Evolutionary conservation across 768 basidiomycete species (phyloP), one percentile per base, ranked within the genome.

Genomic region (Amanita rimosa): DNA sequence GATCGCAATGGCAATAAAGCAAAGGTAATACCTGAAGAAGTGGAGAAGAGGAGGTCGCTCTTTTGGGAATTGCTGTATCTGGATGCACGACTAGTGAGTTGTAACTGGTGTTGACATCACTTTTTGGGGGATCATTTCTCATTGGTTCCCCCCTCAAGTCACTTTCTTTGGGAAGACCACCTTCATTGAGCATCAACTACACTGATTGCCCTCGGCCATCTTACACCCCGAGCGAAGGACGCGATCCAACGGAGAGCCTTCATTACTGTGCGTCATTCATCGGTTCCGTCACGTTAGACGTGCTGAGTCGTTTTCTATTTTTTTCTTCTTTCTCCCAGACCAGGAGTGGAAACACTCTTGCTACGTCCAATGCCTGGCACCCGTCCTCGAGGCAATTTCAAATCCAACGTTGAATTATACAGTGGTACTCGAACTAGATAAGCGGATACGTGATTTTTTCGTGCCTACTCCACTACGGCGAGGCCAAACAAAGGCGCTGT

Each of bases 291-390:
- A 22, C 35, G 53, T 35, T n/a, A 40, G n/a, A n/a, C n/a, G n/a
- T n/a, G 35, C 19, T 52, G 54, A 49, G 29, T 51, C 34, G 39
- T 46, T 26, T n/a, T n/a, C n/a, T n/a, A n/a, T n/a, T n/a, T n/a
- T n/a, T n/a, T n/a, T n/a, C n/a, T n/a, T n/a, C n/a, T n/a, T n/a
- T n/a, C n/a, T 17, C 60, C 52, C 42, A 83, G 82, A 79, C 61
- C 80, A 81, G 56, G 75, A 78, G 66, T 85, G 82, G 82, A 82
- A 81, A 56, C 78, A 83, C 54, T 69, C 71, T 0, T 84, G 79
- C 57, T 80, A 79, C 55, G 56, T 70, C 3, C 58, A 75, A 26
- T 83, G 80, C 56, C 67, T 82, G 27, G 72, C 75, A 16, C 81
- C 81, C 1, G 78, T 82, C 9, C 65, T 83, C 10, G 76, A 81